A percentile compares a stretch with the other conserved stretches of the same genome.
Conservation (phyloP, 768 basidiomycete genomes). For the Lactarius deliciosus region DNA sequence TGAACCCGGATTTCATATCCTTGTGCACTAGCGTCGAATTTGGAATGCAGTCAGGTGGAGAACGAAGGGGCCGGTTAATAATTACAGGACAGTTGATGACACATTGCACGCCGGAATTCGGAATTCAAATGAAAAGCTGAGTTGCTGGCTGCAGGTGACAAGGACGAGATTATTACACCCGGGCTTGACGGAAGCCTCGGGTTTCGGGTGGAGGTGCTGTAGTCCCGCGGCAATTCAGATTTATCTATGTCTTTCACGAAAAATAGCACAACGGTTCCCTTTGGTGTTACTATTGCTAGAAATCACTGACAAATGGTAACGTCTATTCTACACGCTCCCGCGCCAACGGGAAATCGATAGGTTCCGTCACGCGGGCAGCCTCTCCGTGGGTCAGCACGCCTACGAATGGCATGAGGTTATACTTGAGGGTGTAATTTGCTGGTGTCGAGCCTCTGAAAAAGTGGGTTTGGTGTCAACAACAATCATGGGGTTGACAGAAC, state of each 20-base stretch:
- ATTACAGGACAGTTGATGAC: not conserved
- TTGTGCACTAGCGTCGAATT: not conserved
- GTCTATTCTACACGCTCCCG: slow-evolving; percentile 28
- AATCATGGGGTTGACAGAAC: slow-evolving; percentile 16
- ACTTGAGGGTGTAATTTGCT: slow-evolving; percentile 73
- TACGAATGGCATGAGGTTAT: slow-evolving; percentile 90
- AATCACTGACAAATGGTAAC: not conserved
- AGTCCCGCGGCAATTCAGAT: not conserved
- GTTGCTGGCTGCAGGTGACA: not conserved
- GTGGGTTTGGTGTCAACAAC: slow-evolving; percentile 26
- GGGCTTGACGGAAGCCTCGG: not conserved
- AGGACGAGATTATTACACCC: not conserved
- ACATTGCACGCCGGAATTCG: too few species aligned
- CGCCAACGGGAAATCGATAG: slow-evolving; percentile 38
- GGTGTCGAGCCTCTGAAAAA: slow-evolving; percentile 57
- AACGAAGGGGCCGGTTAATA: too few species aligned
- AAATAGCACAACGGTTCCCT: not conserved
- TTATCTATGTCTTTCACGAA: not conserved
- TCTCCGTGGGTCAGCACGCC: slow-evolving; percentile 79
- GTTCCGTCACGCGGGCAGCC: slow-evolving; percentile 48
- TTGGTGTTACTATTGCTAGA: not conserved
- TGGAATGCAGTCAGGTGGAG: too few species aligned
- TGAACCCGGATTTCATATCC: not conserved
- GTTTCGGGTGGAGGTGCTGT: not conserved
- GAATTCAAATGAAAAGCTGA: too few species aligned